Conservation (phyloP, 129 eudicot species). For the Flaveria linearis region DNA sequence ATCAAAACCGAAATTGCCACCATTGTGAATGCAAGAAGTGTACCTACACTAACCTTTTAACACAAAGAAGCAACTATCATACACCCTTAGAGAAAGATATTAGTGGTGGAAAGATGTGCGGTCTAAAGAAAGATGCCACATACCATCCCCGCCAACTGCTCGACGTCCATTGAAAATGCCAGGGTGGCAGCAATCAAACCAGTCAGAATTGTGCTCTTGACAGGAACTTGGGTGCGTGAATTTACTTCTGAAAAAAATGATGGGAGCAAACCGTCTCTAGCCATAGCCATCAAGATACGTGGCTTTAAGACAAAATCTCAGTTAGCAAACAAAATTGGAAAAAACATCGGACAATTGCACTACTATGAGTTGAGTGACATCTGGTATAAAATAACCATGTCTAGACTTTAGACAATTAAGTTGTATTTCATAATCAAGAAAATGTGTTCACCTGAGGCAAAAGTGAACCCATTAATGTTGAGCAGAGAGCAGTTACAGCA, state of each 20-base stretch:
- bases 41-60: slow-evolving; percentile 96
- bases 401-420: neutral
- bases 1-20: slow-evolving; percentile 86
- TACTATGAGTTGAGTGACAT: neutral
- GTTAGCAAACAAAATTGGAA: neutral
- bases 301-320: slow-evolving; percentile 55
- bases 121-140: slow-evolving; percentile 17
- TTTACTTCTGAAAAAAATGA: slow-evolving; percentile 82
- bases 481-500: slow-evolving; percentile 87
- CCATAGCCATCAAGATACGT: slow-evolving; percentile 97
- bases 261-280: slow-evolving; percentile 96
- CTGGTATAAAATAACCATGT: neutral
- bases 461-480: slow-evolving; percentile 90
- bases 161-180: slow-evolving; percentile 89
- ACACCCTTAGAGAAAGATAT: neutral
- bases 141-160: slow-evolving; percentile 98
- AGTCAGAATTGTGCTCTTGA: slow-evolving; percentile 75
- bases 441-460: slow-evolving; percentile 79
- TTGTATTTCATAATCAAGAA: slow-evolving; percentile 11
- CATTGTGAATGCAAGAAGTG: slow-evolving; percentile 99
- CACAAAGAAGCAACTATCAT: slow-evolving; percentile 10
- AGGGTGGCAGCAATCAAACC: slow-evolving; percentile 75
- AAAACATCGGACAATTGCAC: slow-evolving; percentile 1
- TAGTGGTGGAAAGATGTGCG: neutral
- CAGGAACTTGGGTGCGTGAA: slow-evolving; percentile 74